Evolutionary conservation across 345 rosid genomes (phyloP).

Genomic region (Geranium brycei): DNA sequence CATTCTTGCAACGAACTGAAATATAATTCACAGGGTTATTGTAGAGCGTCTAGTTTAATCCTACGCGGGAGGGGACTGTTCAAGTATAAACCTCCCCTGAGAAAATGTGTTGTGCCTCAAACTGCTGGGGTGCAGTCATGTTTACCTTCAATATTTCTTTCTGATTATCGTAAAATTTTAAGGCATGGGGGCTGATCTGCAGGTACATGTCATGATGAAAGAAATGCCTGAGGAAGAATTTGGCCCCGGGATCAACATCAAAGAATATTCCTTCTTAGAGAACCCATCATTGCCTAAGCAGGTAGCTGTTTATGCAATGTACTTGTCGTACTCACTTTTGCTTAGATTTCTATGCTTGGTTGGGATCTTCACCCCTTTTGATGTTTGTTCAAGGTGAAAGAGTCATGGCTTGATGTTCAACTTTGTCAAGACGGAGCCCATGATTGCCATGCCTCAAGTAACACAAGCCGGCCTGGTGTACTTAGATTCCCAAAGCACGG

Average conservation of each 20-base stretch:
- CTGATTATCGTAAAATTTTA: no score
- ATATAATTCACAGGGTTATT: no score
- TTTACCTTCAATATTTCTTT: no score
- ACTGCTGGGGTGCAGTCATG: no score
- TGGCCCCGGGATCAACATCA: constrained; percentile 63
- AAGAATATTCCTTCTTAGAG: constrained; percentile 77
- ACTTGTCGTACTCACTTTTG: neutral
- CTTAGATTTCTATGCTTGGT: no score
- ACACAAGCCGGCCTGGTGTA: constrained; percentile 31
- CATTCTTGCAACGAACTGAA: no score
- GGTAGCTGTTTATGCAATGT: constrained; percentile 18
- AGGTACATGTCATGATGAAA: constrained; percentile 74
- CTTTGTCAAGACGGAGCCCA: constrained; percentile 63
- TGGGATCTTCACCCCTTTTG: neutral
- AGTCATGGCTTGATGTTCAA: constrained; percentile 84
- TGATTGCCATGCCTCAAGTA: constrained; percentile 45
- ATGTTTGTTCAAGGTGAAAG: constrained; percentile 52
- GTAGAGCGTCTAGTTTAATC: no score
- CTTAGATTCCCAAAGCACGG: constrained; percentile 70
- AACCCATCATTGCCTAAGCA: constrained; percentile 71
- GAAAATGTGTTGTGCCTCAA: no score
- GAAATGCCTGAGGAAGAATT: constrained; percentile 65
- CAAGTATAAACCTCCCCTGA: no score
- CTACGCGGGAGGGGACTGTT: no score
- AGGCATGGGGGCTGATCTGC: constrained; percentile 11